A percentile compares a stretch with the other conserved stretches of the same genome.
Evolutionary conservation across 768 basidiomycete genomes (phyloP).

Genomic region (Rhizopogon vesiculosus): DNA sequence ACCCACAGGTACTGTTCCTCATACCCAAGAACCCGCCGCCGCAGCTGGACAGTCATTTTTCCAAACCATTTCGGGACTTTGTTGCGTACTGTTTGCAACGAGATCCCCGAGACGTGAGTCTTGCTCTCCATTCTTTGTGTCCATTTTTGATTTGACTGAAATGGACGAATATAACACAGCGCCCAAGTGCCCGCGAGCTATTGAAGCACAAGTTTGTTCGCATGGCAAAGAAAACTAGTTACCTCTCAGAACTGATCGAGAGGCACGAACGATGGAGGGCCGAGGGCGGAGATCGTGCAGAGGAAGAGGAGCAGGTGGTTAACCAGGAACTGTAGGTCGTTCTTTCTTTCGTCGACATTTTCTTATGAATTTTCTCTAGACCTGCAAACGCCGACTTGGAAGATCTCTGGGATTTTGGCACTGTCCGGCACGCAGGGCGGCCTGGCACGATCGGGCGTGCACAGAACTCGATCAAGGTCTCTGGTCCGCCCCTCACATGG

Average conservation of each 20-base stretch:
- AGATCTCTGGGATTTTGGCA: slow-evolving; percentile 97
- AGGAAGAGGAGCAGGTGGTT: slow-evolving; percentile 64
- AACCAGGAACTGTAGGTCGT: slow-evolving; percentile 59
- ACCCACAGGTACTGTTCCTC: slow-evolving; percentile 81
- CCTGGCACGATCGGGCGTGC: slow-evolving; percentile 65
- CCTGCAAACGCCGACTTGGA: slow-evolving; percentile 57
- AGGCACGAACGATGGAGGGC: slow-evolving; percentile 90
- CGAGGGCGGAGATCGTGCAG: slow-evolving; percentile 74
- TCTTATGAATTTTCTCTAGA: slow-evolving; percentile 27
- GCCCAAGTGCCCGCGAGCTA: slow-evolving; percentile 91
- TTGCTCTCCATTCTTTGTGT: neutral
- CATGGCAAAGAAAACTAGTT: slow-evolving; percentile 91
- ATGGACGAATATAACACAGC: slow-evolving; percentile 40
- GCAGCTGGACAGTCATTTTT: slow-evolving; percentile 83
- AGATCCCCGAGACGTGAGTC: slow-evolving; percentile 83
- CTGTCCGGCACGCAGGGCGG: slow-evolving; percentile 71
- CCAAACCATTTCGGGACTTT: slow-evolving; percentile 91
- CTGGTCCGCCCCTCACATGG: slow-evolving; percentile 75
- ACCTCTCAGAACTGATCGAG: slow-evolving; percentile 94
- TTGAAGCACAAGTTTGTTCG: slow-evolving; percentile 95
- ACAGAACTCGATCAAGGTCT: slow-evolving; percentile 46
- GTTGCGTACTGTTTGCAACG: slow-evolving; percentile 89
- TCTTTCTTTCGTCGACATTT: slow-evolving; percentile 1
- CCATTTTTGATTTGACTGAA: neutral
- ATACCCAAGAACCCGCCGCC: slow-evolving; percentile 98